Evolutionary conservation across 1,139 yeast species (phyloP).

Genomic region (Groenewaldozyma auringiensis): DNA sequence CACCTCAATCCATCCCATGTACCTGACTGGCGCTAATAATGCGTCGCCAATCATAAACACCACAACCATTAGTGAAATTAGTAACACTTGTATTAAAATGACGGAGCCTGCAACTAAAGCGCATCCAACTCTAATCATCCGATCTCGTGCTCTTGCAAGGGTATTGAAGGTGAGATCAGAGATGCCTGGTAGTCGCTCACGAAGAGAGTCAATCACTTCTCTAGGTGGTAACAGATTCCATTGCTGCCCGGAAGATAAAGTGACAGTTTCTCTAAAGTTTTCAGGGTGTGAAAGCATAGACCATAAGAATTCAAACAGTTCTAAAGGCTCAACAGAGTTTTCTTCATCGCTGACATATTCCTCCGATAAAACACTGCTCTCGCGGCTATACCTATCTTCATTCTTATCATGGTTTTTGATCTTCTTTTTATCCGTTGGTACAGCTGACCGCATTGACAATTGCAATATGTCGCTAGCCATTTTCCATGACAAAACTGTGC

Average conservation of each 20-base stretch:
- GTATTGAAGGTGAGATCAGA: constrained; percentile 5
- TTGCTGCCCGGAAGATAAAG: background rate
- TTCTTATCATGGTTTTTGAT: background rate
- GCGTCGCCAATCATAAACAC: constrained; percentile 25
- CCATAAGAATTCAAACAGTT: constrained; percentile 20
- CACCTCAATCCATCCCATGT: constrained; percentile 1
- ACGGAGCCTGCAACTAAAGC: constrained; percentile 19
- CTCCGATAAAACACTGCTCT: background rate
- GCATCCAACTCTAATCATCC: constrained; percentile 12
- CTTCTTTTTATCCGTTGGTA: background rate
- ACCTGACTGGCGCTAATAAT: constrained; percentile 15
- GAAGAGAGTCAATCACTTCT: constrained; percentile 18
- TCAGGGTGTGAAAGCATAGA: constrained; percentile 22
- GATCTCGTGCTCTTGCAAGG: constrained; percentile 3
- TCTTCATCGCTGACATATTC: background rate
- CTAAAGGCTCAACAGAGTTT: constrained; percentile 1
- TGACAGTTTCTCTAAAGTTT: constrained; percentile 12
- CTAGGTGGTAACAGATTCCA: constrained; percentile 20
- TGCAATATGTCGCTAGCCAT: constrained; percentile 24
- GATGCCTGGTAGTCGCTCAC: constrained; percentile 12
- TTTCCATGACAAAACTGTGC: constrained; percentile 25
- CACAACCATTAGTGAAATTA: constrained; percentile 24
- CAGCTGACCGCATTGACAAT: constrained; percentile 8
- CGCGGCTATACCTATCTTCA: background rate
- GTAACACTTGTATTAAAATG: constrained; percentile 20